These are phyloP conservation scores for Phytophthora vignae DNA, from an alignment of 352 stramenopile species.

Conservation along the genomic window DNA sequence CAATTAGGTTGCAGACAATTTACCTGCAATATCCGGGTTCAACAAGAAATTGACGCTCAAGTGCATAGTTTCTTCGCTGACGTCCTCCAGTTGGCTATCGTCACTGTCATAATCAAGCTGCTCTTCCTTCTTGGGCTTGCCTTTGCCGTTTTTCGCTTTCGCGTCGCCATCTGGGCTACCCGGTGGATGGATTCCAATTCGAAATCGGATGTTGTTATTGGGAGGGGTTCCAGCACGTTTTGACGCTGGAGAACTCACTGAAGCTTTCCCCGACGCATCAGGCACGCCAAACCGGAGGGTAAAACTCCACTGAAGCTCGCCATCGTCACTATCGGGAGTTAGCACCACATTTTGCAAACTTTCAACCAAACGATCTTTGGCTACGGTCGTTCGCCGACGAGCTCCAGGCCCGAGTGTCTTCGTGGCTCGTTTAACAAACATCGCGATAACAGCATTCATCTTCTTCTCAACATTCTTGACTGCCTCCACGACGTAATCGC, in stretches of 20 bases:
- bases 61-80: conserved; percentile 29
- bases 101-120: conserved; percentile 19
- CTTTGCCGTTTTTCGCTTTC: neutral
- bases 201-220: conserved; percentile 48
- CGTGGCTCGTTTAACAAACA: conserved; percentile 16
- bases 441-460: conserved; percentile 25
- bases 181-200: conserved; percentile 44
- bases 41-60: conserved; percentile 45
- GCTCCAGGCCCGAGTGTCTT: conserved; percentile 5
- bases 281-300: conserved; percentile 37
- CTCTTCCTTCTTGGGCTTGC: conserved; percentile 9
- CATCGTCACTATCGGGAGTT: conserved; percentile 34
- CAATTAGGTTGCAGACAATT: neutral
- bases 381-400: conserved; percentile 16
- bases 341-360: conserved; percentile 11
- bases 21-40: conserved; percentile 44
- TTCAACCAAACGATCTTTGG: conserved; percentile 15
- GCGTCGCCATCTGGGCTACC: conserved; percentile 9
- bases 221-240: conserved; percentile 9
- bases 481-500: conserved; percentile 16
- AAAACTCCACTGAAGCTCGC: conserved; percentile 49
- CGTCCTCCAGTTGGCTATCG: conserved; percentile 17
- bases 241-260: conserved; percentile 1
- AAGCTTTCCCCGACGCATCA: neutral
- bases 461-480: conserved; percentile 27